phyloP scores from a whole-genome alignment of 345 rosid species.

The Gossypium rotundifolium region DNA sequence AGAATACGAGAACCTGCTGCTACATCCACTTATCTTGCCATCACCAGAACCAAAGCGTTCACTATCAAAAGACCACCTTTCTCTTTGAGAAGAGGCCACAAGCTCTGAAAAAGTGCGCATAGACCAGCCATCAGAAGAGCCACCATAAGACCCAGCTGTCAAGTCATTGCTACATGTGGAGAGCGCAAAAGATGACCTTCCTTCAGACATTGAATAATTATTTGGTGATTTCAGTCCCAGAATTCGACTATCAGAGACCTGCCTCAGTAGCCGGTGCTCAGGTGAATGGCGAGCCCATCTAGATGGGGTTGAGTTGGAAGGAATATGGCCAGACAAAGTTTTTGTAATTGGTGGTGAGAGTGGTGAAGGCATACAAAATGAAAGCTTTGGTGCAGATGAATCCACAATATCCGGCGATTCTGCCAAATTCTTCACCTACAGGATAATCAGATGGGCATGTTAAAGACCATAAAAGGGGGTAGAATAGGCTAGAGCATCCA shows the following conservation, averaged over 20 bases:
- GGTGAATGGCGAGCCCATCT: constrained; percentile 71
- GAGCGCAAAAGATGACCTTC: constrained; percentile 70
- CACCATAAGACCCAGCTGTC: constrained; percentile 65
- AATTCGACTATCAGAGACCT: constrained; percentile 85
- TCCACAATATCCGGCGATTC: constrained; percentile 46
- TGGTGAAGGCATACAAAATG: constrained; percentile 49
- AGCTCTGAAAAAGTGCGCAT: constrained; percentile 84
- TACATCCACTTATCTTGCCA: constrained; percentile 63
- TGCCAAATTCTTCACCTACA: constrained; percentile 52
- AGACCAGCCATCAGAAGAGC: constrained; percentile 93
- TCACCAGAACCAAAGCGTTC: constrained; percentile 55
- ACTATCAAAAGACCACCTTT: constrained; percentile 94
- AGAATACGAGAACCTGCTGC: constrained; percentile 77
- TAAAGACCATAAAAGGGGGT: neutral
- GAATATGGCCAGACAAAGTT: constrained; percentile 36
- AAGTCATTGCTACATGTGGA: constrained; percentile 70
- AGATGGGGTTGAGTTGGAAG: constrained; percentile 77
- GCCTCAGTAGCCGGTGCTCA: constrained; percentile 74
- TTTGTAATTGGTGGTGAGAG: constrained; percentile 49
- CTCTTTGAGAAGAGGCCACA: constrained; percentile 85
- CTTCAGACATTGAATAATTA: constrained; percentile 62
- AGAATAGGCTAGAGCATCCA: neutral
- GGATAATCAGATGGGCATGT: constrained; percentile 6
- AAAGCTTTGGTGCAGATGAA: constrained; percentile 45
- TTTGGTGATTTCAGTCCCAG: constrained; percentile 71